Base-by-base conservation (phyloP, 352 stramenopile species). In the Pythium folliculosum region DNA sequence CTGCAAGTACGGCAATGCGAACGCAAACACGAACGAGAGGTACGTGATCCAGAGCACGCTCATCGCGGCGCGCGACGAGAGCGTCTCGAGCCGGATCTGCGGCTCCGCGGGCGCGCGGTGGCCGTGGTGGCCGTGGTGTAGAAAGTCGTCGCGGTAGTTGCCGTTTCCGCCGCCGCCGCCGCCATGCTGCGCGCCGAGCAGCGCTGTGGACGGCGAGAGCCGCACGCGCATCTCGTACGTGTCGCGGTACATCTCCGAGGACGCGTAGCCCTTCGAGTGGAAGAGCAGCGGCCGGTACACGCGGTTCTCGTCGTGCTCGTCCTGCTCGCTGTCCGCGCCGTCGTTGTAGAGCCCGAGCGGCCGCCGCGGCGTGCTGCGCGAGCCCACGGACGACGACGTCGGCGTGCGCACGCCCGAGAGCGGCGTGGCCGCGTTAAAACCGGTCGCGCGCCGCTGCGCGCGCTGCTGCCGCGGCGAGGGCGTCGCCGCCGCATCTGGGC, bases 211-310 rank as follows among this genome's bases (percentile, higher is more conserved):
- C 60, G 57, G 67, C 32, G 67, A 73, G 56, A 94, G 78, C 7
- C 85, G 83, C 63, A 73, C 75, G 57, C 82, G 85, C 82, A 94
- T 92, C 72, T 94, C 85, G 52, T 85, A 94, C 22, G 76, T 81
- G 71, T 95, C 87, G 22, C 79, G 81, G 66, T 84, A 92, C 35
- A 95, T 77, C 64, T 91, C 84, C 2, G 87, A 95, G 8, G 83
- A 92, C 60, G 85, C 82, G 52, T 95, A 95, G 10, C 83, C 87
- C 25, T 76, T 87, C 23, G 86, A 91, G 22, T 89, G 70, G 73
- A 95, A 95, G 32, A 95, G 73, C 52, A 95, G 67, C 21, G 86
- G 86, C 1, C 84, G 83, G 32, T 95, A 91, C n/a, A 95, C 84
- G 43, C 72, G 76, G 63, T 77, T 63, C 35, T 81, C 75, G 16